Evolutionary conservation across 2,329 filamentous ascomycete genomes (phyloP), one percentile per base, ranked within the genome.

Genomic region (Alternaria sp.): DNA sequence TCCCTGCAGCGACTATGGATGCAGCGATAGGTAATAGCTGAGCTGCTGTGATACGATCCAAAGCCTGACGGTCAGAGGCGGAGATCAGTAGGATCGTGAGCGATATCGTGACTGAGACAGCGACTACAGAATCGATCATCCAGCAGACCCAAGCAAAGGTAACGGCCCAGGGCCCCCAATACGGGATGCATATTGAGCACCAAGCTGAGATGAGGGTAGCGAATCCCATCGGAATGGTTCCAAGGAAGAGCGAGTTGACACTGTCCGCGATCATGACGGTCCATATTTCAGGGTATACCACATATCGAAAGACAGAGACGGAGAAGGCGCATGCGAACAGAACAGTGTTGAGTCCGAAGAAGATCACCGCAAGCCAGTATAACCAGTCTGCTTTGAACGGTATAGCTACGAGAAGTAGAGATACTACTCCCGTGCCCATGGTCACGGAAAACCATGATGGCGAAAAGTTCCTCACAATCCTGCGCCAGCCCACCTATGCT

Each of bases 171-270:
- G 81, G 68, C 1, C 88, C 89, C 89, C 87, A 91, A n/a, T 79
- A 81, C 0, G 85, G 85, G 8, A 85, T 81, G 74, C 89, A 90
- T 32, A 88, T 82, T 30, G 87, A 82, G 12, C 88, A 82, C 74
- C 88, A 86, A 84, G 89, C 88, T 65, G 89, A 88, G 63, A 91
- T 85, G 46, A 92, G 87, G 2, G 89, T 91, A 0, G 88, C 87
- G 61, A 92, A 85, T 0, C 85, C 89, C 88, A 92, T 91, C 0
- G 89, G 89, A 30, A 91, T 85, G 0, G 88, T 90, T 0, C 80
- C 90, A 4, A 93, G 79, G 67, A 92, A 93, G 57, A 93, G 82
- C 1, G 87, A 89, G 71, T 93, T 88, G 1, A 85, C 85, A 0
- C 88, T 89, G 54, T 93, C 88, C 3, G 82, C 80, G 36, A 92